Conservation (phyloP, 306 rosid genomes). For the Malus domestica region ASM211411v1 NC_041803.1:5860501-5861000, state of each 20-base stretch:
- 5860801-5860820: too few species aligned
- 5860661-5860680: slow-evolving; percentile 19
- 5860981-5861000: slow-evolving; percentile 73
- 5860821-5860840: too few species aligned
- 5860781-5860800: too few species aligned
- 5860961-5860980: slow-evolving; percentile 22
- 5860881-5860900: too few species aligned
- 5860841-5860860: too few species aligned
- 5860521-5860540: too few species aligned
- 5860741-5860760: too few species aligned
- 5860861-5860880: too few species aligned
- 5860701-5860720: not conserved
- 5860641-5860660: slow-evolving; percentile 28
- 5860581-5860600: slow-evolving; percentile 3
- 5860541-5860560: too few species aligned
- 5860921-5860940: slow-evolving; percentile 16
- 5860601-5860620: slow-evolving; percentile 58
- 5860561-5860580: not conserved
- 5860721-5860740: not conserved
- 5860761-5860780: too few species aligned
- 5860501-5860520: too few species aligned
- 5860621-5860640: slow-evolving; percentile 64
- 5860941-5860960: slow-evolving; percentile 11
- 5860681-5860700: slow-evolving; percentile 7
- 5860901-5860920: not conserved